These are phyloP conservation scores for Saitozyma podzolica DNA, from an alignment of 768 basidiomycete genomes.

Conservation along the genomic window DNA sequence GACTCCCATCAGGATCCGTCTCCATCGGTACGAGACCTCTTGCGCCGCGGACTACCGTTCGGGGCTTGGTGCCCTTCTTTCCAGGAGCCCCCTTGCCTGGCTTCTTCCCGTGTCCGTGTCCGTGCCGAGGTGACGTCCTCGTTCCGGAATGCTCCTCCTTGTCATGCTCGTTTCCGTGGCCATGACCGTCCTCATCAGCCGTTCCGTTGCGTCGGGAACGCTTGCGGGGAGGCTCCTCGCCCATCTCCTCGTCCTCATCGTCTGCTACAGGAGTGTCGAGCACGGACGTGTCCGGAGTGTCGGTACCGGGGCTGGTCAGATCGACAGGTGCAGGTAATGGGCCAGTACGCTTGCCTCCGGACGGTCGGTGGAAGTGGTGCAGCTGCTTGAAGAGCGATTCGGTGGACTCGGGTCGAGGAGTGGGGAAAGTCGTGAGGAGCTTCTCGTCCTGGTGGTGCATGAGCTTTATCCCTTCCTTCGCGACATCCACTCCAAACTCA, in stretches of 20 bases:
- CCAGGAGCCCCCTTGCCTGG: constrained; percentile 28
- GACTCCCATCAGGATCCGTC: constrained; percentile 61
- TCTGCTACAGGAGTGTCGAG: constrained; percentile 8
- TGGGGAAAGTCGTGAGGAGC: constrained; percentile 59
- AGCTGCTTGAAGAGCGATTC: constrained; percentile 31
- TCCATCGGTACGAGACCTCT: constrained; percentile 42
- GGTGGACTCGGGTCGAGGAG: constrained; percentile 22
- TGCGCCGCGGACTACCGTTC: constrained; percentile 35
- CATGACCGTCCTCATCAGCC: constrained; percentile 6
- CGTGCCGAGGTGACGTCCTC: neutral
- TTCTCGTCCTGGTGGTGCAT: constrained; percentile 63
- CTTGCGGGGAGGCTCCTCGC: constrained; percentile 6
- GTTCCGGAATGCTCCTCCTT: constrained; percentile 2
- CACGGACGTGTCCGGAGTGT: constrained; percentile 2
- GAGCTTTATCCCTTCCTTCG: too few species aligned
- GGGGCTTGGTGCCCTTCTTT: constrained; percentile 36
- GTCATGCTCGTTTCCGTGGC: constrained; percentile 8
- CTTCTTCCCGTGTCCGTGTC: constrained; percentile 31
- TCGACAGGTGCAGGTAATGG: constrained; percentile 30
- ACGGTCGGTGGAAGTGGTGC: constrained; percentile 28
- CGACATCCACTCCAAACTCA: too few species aligned
- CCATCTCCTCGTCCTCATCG: constrained; percentile 18
- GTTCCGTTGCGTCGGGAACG: neutral
- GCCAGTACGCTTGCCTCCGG: constrained; percentile 38
- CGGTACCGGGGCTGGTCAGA: constrained; percentile 18